Conservation (phyloP, 441 rosid species). For the Kokia cookei region DNA sequence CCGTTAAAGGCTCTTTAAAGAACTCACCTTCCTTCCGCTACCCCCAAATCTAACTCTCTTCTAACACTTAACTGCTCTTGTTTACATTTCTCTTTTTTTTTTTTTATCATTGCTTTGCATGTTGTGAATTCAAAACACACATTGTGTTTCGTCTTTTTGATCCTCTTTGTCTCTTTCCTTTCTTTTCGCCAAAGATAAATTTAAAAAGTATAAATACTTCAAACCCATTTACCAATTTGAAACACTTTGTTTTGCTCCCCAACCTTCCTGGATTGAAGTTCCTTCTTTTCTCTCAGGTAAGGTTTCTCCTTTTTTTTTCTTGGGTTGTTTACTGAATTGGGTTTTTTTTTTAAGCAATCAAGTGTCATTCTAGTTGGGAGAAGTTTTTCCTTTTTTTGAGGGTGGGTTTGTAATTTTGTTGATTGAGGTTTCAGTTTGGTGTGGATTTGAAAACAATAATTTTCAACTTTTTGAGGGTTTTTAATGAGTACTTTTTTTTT, state of each 20-base stretch:
- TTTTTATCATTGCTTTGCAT: background rate
- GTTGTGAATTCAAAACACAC: background rate
- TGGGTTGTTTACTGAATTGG: slow-evolving; percentile 9
- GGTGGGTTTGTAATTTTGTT: background rate
- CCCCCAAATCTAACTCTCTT: slow-evolving; percentile 52
- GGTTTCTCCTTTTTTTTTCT: slow-evolving; percentile 17
- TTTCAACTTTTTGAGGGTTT: slow-evolving; percentile 5
- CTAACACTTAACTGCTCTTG: slow-evolving; percentile 6
- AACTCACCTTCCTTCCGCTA: slow-evolving; percentile 22
- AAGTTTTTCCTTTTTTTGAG: background rate
- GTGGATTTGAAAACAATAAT: slow-evolving; percentile 4
- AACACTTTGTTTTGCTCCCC: slow-evolving; percentile 20
- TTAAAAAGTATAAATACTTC: slow-evolving; percentile 9
- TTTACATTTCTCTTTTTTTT: background rate
- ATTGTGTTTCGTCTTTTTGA: background rate
- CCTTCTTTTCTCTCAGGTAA: background rate
- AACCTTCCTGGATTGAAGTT: slow-evolving; percentile 8
- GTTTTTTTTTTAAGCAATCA: slow-evolving; percentile 1
- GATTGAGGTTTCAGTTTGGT: slow-evolving; percentile 11
- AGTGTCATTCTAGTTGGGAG: slow-evolving; percentile 1
- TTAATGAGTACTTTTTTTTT: background rate
- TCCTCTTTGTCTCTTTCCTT: background rate
- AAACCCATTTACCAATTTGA: slow-evolving; percentile 9
- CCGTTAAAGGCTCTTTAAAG: slow-evolving; percentile 18
- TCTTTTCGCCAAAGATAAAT: background rate